Evolutionary conservation across 106 monocot species (phyloP), one percentile per base, ranked within the genome.

Genomic region (Vanilla planifolia): DNA sequence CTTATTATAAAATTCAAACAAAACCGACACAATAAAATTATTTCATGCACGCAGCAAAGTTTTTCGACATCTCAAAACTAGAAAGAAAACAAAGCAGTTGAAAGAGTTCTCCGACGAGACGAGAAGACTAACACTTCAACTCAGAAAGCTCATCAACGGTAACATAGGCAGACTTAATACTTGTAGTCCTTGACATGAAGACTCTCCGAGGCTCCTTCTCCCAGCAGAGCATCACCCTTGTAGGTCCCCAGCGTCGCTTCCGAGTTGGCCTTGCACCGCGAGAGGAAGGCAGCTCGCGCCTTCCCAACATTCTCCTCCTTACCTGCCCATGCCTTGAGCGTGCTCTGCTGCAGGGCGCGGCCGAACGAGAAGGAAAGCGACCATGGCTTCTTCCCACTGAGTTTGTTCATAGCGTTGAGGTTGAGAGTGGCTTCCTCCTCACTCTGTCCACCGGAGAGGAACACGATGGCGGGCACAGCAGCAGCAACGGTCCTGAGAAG

Each of bases 171-270:
- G 13, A 64, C 51, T 59, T 33, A 78, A 41, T 78, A 78, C 48
- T 68, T 78, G 72, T 72, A 78, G 29, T 64, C 71, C 68, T 78
- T 78, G 15, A 63, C 78, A 46, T 78, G 72, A 8, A 78, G 79
- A 62, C 73, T 79, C 60, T 74, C 73, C 0, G 73, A 64, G 4
- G 43, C 73, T 17, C 69, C 73, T 4, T 64, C 77, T 5, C 35
- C 73, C 28, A 51, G 64, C 0, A 53, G 65, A 2, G 72, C 79
- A 32, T 66, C 79, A 22, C 79, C 79, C 51, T 60, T 69, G 66
- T 79, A 74, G 16, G 59, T 60, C 15, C 79, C 79, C 0, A 74
- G 70, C 3, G 79, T 79, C 1, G 79, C 79, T 45, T 66, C 70
- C 0, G 79, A 79, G 25, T 79, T 74, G 6, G 70, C 65, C 60